Evolutionary conservation across 441 rosid genomes (phyloP), one percentile per base, ranked within the genome.

Genomic region (Breynia disticha): DNA sequence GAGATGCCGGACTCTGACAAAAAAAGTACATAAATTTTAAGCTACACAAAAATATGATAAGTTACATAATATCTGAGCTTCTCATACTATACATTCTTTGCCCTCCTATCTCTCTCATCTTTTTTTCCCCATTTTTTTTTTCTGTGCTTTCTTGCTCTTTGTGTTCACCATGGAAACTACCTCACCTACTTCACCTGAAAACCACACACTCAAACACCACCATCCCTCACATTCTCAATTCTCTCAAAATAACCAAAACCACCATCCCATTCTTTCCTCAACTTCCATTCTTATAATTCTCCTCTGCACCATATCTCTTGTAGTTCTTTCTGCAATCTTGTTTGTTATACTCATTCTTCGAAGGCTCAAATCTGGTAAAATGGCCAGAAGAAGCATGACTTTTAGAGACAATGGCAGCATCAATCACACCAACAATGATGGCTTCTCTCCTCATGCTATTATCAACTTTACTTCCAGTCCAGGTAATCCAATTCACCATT

Each of bases 391-490:
- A 12, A 59, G 51, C 37, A 50, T 46, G 54, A 22, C 54, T 52
- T 59, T 67, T 61, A 72, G 66, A 63, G 75, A 75, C 24, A 70
- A 50, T 37, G 41, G 62, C 57, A 39, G 57, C 60, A 50, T 61
- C 50, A 61, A 32, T 45, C 72, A 64, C 63, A 55, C 65, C 48
- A 50, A 44, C 16, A 60, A 72, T 50, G 61, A 71, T 49, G 62
- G 63, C 50, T 72, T 66, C 76, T 50, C 66, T 48, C 54, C 74
- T 64, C 79, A 60, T 54, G 65, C 78, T 55, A 54, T 80, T 24
- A 62, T 63, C 37, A 65, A 68, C 64, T 71, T 75, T 63, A 57
- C 60, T 65, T 75, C 79, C 38, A 83, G 95, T 66, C 96, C 98
- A 60, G 93, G 96, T 87, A 76, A 70, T 12, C n/a, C 8, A 16